phyloP scores from a whole-genome alignment of 2,329 filamentous ascomycete genomes.

The Xenosphaeropsis pyriputrescens region DNA sequence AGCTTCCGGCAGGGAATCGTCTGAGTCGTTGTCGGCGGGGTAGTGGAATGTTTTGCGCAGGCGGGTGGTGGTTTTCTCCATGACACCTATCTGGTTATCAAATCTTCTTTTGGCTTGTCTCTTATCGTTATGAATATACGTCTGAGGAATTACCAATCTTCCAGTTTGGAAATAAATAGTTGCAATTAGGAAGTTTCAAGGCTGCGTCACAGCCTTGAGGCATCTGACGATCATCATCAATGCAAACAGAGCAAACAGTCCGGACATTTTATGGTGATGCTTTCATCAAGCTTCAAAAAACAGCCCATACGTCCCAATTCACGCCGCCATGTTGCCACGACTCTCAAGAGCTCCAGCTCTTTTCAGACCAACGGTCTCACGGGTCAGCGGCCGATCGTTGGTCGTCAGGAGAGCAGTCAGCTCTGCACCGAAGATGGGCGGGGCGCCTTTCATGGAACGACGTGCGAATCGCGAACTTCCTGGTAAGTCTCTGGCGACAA shows the following conservation, averaged over 20 bases:
- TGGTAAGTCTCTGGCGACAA: conserved; percentile 23
- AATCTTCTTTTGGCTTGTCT: too few species aligned
- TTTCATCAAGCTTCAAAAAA: neutral
- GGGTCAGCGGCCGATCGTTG: conserved; percentile 5
- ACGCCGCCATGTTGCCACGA: conserved; percentile 14
- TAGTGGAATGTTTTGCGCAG: conserved; percentile 69
- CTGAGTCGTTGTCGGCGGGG: conserved; percentile 41
- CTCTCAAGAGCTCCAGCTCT: conserved; percentile 12
- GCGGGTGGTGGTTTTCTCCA: conserved; percentile 31
- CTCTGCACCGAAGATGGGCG: conserved; percentile 40
- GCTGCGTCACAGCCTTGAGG: too few species aligned
- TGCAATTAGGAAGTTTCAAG: too few species aligned
- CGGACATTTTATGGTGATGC: neutral
- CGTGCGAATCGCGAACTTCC: conserved; percentile 52
- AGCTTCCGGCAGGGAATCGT: conserved; percentile 38
- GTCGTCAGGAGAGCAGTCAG: conserved; percentile 30
- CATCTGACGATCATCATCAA: too few species aligned
- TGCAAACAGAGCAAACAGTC: neutral
- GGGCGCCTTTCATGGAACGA: conserved; percentile 50
- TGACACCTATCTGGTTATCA: conserved; percentile 1
- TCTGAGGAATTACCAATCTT: too few species aligned
- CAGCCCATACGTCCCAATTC: too few species aligned
- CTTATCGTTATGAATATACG: too few species aligned
- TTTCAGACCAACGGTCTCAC: conserved; percentile 4
- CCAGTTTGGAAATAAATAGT: too few species aligned